Conservation (phyloP, 768 basidiomycete genomes). For the Russula olivacea region DNA sequence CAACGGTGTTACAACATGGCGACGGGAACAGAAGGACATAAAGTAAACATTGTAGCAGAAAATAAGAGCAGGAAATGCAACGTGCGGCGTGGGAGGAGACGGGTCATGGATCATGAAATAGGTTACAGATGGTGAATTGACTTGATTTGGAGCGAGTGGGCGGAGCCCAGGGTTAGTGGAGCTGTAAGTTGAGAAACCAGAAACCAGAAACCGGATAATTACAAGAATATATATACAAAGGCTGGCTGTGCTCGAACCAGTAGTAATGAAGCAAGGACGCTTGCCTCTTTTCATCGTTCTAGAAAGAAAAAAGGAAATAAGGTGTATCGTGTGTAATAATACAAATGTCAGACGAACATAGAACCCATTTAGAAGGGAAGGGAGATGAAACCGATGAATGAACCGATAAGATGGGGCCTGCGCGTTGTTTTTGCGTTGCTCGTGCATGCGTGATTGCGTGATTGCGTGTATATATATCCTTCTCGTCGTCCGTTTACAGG, state of each 20-base stretch:
- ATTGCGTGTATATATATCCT: too few relatives aligned
- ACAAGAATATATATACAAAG: background rate
- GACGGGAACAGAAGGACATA: background rate
- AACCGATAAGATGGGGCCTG: background rate
- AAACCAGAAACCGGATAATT: too few relatives aligned
- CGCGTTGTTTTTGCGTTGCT: too few relatives aligned
- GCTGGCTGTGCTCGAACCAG: background rate
- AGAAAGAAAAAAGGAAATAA: background rate
- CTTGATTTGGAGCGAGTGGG: too few relatives aligned
- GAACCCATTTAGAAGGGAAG: background rate
- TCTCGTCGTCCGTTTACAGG: too few relatives aligned
- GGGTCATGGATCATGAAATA: background rate
- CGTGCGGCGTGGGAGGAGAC: background rate
- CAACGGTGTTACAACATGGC: background rate
- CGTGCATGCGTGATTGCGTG: too few relatives aligned
- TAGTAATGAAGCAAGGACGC: background rate
- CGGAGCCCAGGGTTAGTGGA: background rate
- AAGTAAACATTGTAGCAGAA: background rate
- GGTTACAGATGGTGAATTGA: background rate
- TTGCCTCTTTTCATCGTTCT: slow-evolving; percentile 2
- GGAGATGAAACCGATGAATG: background rate
- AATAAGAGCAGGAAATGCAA: background rate
- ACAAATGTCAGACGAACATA: background rate
- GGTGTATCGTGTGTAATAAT: background rate
- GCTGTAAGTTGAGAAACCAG: background rate